These are phyloP conservation scores for Microbotryomycetes sp. DNA, from an alignment of 1,284 basidiomycete species.

Conservation along the genomic window DNA sequence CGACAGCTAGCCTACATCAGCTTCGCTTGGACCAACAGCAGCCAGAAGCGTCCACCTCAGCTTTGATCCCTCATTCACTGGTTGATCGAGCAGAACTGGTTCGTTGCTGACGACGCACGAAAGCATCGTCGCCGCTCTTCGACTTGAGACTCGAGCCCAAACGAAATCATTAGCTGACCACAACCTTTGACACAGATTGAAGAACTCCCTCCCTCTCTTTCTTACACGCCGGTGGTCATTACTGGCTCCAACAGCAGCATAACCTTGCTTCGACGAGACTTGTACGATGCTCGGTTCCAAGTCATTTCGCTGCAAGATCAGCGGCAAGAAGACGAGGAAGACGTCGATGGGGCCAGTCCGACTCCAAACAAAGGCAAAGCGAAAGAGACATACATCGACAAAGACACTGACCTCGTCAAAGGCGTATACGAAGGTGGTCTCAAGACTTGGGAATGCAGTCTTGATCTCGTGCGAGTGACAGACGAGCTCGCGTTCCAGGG, in stretches of 20 bases:
- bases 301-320: conserved; percentile 55
- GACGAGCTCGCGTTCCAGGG: conserved; percentile 5
- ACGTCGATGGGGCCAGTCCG: conserved; percentile 24
- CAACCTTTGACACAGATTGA: conserved; percentile 25
- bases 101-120: neutral
- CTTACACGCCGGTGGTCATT: conserved; percentile 38
- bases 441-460: conserved; percentile 95
- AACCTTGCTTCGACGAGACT: conserved; percentile 65
- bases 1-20: conserved; percentile 5
- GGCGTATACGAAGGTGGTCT: conserved; percentile 92
- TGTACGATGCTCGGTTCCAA: conserved; percentile 92
- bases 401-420: conserved; percentile 82
- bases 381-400: conserved; percentile 56
- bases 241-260: conserved; percentile 33
- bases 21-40: neutral
- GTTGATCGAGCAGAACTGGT: conserved; percentile 16
- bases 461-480: conserved; percentile 62
- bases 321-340: conserved; percentile 36
- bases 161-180: neutral
- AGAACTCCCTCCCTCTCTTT: conserved; percentile 38
- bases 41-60: neutral
- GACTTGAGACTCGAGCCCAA: neutral
- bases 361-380: conserved; percentile 34
- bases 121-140: neutral
- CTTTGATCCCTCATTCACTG: conserved; percentile 4